Evolutionary conservation across 306 rosid species (phyloP).

Genomic region (Astragalus glycyphyllos): DNA sequence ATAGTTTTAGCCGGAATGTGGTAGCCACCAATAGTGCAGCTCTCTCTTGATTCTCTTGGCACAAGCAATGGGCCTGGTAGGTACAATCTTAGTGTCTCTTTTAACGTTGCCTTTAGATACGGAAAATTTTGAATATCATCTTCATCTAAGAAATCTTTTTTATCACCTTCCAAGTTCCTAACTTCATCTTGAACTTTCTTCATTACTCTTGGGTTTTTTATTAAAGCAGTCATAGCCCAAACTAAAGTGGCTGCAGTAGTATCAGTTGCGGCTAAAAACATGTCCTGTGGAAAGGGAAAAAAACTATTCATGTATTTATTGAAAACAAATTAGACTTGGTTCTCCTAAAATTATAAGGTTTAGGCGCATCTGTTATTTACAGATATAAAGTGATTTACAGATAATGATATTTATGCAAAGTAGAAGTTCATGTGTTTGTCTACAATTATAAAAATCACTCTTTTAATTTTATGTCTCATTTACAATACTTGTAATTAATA

Average conservation of each 20-base stretch:
- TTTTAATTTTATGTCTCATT: too few relatives aligned
- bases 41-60: conserved; percentile 9
- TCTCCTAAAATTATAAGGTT: too few relatives aligned
- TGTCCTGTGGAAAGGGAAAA: too few relatives aligned
- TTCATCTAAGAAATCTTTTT: conserved; percentile 15
- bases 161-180: background rate
- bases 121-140: conserved; percentile 25
- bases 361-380: too few relatives aligned
- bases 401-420: too few relatives aligned
- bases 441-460: too few relatives aligned
- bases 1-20: background rate
- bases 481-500: too few relatives aligned
- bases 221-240: conserved; percentile 37
- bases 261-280: conserved; percentile 35
- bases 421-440: too few relatives aligned
- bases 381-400: too few relatives aligned
- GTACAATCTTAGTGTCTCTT: conserved; percentile 42
- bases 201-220: conserved; percentile 42
- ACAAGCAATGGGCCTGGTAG: background rate
- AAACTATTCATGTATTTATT: background rate
- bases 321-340: background rate
- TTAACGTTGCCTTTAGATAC: conserved; percentile 35
- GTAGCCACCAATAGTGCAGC: background rate
- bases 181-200: conserved; percentile 30
- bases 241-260: conserved; percentile 35